Conservation (phyloP, 805 yeast species). For the Barnettozyma californica region DNA sequence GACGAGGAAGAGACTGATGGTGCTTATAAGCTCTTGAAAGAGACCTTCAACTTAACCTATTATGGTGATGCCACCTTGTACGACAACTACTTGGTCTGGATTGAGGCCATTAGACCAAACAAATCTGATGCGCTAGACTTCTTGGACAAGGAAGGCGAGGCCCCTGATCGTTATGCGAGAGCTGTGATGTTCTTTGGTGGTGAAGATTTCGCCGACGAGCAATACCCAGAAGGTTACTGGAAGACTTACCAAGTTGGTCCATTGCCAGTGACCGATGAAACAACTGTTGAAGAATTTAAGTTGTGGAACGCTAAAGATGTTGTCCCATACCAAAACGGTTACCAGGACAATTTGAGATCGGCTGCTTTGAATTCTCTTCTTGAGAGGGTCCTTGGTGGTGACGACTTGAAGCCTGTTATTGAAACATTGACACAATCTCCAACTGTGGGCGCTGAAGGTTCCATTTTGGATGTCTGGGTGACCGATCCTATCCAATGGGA, state of each 20-base stretch:
- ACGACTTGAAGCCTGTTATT: conserved; percentile 10
- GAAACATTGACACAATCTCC: conserved; percentile 15
- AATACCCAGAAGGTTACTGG: conserved; percentile 24
- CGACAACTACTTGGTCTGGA: conserved; percentile 23
- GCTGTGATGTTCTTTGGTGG: conserved; percentile 22
- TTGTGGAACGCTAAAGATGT: conserved; percentile 18
- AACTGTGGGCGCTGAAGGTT: conserved; percentile 18
- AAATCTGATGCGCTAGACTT: conserved; percentile 25
- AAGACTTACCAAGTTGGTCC: conserved; percentile 23
- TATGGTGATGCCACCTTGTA: conserved; percentile 19
- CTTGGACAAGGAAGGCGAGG: conserved; percentile 19
- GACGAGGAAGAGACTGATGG: conserved; percentile 16
- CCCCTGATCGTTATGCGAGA: conserved; percentile 21
- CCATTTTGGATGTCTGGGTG: conserved; percentile 21
- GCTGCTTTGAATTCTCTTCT: conserved; percentile 7
- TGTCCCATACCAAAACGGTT: conserved; percentile 18
- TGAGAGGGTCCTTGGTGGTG: conserved; percentile 10
- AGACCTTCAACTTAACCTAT: conserved; percentile 18
- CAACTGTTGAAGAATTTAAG: conserved; percentile 12
- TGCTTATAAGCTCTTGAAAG: conserved; percentile 13
- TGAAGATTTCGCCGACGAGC: conserved; percentile 18
- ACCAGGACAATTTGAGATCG: conserved; percentile 16
- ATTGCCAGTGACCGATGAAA: conserved; percentile 11
- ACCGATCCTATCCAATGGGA: conserved; percentile 21
- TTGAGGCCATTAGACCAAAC: conserved; percentile 23